phyloP scores from a whole-genome alignment of 257 asterid genomes.

The Solanum pinnatisectum region DNA sequence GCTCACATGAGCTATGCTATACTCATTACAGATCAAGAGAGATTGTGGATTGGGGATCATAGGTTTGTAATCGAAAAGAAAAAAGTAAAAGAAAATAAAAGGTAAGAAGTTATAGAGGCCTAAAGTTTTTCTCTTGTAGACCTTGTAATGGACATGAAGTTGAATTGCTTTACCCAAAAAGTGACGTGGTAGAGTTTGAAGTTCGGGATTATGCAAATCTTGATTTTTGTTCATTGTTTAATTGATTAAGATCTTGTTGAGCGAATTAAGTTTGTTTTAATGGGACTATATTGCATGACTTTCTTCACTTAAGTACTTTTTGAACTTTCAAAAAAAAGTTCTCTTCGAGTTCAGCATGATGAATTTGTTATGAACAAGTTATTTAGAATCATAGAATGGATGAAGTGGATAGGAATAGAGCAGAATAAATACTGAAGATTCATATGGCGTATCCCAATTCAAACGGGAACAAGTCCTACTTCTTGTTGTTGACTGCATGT shows the following conservation, averaged over 20 bases:
- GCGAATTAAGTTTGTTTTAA: not conserved
- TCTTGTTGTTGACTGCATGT: not conserved
- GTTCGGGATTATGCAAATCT: not conserved
- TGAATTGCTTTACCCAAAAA: not conserved
- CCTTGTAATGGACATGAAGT: not conserved
- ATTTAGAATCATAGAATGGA: not conserved
- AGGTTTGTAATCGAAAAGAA: not conserved
- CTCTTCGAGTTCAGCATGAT: not conserved
- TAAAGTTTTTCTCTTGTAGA: not conserved
- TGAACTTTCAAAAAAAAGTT: not conserved
- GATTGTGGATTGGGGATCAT: not conserved
- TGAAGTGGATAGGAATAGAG: not conserved
- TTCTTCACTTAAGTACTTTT: not conserved
- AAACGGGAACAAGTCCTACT: not conserved
- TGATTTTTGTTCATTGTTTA: not conserved
- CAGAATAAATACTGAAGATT: not conserved
- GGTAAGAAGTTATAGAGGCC: not conserved
- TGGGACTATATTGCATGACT: not conserved
- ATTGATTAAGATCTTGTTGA: not conserved
- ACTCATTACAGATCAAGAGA: not conserved
- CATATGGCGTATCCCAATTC: not conserved
- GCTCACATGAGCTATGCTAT: not conserved
- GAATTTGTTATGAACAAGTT: not conserved
- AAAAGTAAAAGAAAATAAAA: not conserved
- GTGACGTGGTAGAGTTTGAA: not conserved